Evolutionary conservation across 257 asterid species (phyloP).

Genomic region (Solanum tacnaense): DNA sequence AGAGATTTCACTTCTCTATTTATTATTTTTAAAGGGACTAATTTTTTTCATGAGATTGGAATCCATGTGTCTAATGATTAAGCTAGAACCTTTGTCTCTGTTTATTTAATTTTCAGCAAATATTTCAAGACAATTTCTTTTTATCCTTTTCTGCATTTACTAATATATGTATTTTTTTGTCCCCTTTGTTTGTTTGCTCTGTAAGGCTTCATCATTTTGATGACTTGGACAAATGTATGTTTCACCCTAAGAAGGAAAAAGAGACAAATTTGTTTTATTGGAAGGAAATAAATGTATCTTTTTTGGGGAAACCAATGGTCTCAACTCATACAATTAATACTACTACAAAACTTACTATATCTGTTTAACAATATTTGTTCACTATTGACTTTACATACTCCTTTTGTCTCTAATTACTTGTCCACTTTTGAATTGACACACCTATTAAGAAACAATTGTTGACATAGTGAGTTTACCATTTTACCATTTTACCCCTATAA

Average conservation of each 20-base stretch:
- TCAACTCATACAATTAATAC: neutral
- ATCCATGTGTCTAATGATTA: neutral
- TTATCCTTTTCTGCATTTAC: neutral
- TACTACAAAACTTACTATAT: neutral
- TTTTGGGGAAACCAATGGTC: neutral
- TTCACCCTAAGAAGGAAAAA: neutral
- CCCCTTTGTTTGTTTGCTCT: neutral
- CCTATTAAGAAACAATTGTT: too few species aligned
- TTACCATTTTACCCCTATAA: too few species aligned
- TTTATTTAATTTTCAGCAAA: neutral
- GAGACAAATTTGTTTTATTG: neutral
- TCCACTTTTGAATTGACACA: too few species aligned
- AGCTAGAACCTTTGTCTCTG: neutral
- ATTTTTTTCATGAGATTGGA: neutral
- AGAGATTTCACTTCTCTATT: neutral
- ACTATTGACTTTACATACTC: too few species aligned
- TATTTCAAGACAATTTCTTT: neutral
- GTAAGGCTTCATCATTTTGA: neutral
- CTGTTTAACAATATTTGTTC: too few species aligned
- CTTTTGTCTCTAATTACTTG: rapidly evolving
- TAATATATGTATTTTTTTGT: neutral
- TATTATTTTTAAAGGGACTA: neutral
- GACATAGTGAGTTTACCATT: too few species aligned
- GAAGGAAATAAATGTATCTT: neutral
- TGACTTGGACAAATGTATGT: neutral